Base-by-base conservation (phyloP, 345 rosid genomes). In the Fremontodendron californicum region DNA sequence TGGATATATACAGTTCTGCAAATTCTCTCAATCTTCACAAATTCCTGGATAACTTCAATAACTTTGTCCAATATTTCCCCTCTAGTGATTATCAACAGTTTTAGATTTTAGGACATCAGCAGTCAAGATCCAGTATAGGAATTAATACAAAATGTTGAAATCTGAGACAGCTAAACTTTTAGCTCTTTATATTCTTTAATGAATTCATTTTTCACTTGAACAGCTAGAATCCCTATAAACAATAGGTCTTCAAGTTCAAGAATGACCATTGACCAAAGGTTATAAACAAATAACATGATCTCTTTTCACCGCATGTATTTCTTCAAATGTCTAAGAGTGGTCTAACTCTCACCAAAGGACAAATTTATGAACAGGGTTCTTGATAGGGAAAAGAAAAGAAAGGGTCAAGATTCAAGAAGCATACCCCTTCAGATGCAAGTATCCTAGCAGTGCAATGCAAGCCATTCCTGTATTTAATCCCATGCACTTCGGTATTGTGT, bases 401-500 rank as follows among this genome's bases (percentile, higher is more conserved):
- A 71, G n/a, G 13, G 25, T 25, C 35, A 60, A 29, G 35, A 31
- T 19, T 43, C 7, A 65, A 60, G 81, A 77, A 71, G 75, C 84
- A 77, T 88, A 96, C 97, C 81, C 98, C 99, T 85, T 96, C 98
- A 12, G 90, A 85, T 81, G 85, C 84, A 37, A 96, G 83, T 69
- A 91, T 89, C 83, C 94, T 88, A 46, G 96, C 81, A 73, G 97
- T 82, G 81, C 99, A 96, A 81, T 94, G 98, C 76, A 91, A 78
- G 6, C 95, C 95, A 75, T 90, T 94, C 81, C 77, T 88, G 87
- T 96, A 94, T 87, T 82, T 90, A 67, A 94, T 79, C 73, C 98
- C 98, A 67, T 82, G 90, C 9, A 84, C 86, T 82, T 84, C 91
- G 33, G 97, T 90, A 79, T 94, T 94, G 84, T 92, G 94, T 73